phyloP scores from a whole-genome alignment of 1,284 basidiomycete species.

The Laetiporus sulphureus region DNA sequence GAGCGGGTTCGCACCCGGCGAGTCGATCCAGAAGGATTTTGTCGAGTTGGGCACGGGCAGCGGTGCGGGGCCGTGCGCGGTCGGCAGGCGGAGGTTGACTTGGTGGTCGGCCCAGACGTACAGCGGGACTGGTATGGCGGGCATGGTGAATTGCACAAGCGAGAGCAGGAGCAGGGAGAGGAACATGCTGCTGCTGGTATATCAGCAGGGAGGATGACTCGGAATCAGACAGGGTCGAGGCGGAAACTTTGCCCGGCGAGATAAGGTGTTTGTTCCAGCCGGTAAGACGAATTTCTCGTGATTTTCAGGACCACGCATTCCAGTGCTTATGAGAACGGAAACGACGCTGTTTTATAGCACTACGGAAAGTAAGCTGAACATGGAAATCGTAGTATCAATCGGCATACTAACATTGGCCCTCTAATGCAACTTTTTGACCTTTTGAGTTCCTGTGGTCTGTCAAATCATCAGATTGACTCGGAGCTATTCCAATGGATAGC shows the following conservation, averaged over 20 bases:
- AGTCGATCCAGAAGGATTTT: slow-evolving; percentile 62
- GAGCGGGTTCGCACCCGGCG: slow-evolving; percentile 55
- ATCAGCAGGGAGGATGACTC: not conserved
- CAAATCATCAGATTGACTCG: no score
- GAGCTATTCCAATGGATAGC: no score
- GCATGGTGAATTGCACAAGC: slow-evolving; percentile 10
- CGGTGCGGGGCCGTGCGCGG: slow-evolving; percentile 17
- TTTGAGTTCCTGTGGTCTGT: no score
- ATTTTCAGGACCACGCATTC: not conserved
- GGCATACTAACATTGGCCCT: no score
- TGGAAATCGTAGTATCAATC: no score
- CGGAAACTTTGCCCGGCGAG: not conserved
- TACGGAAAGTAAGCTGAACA: no score
- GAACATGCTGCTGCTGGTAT: not conserved
- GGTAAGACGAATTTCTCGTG: no score
- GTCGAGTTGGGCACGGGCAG: slow-evolving; percentile 57
- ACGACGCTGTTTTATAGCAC: no score
- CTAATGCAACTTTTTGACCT: no score
- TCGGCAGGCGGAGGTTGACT: slow-evolving; percentile 10
- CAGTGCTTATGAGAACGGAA: not conserved
- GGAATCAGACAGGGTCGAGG: not conserved
- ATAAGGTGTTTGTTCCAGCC: no score
- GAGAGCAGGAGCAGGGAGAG: not conserved
- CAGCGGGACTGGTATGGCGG: slow-evolving; percentile 16
- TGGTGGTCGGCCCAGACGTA: slow-evolving; percentile 18